These are phyloP conservation scores for Linnemannia elongata DNA, from an alignment of 192 early-diverging fungal genomes.

Conservation along the genomic window DNA sequence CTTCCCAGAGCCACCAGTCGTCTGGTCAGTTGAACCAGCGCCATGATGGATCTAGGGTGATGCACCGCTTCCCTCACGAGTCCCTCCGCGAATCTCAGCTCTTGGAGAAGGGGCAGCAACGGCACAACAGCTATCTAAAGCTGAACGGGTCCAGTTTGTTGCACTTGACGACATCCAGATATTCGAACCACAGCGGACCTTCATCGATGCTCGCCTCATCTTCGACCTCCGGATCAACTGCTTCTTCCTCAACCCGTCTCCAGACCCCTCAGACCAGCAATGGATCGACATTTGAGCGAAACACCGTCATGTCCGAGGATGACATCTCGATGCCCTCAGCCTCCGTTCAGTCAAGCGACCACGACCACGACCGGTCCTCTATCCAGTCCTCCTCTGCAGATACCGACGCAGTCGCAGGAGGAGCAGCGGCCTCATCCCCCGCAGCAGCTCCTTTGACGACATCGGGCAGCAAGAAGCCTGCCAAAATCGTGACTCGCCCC, in stretches of 20 bases:
- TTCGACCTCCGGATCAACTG: background rate
- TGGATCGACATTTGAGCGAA: background rate
- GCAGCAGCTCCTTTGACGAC: no score
- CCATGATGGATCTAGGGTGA: slow-evolving; percentile 4
- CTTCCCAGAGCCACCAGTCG: slow-evolving; percentile 13
- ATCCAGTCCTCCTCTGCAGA: background rate
- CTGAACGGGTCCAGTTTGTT: background rate
- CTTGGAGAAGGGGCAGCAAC: slow-evolving; percentile 1
- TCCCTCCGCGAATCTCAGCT: background rate
- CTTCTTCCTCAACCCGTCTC: background rate
- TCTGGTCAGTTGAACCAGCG: slow-evolving; percentile 4
- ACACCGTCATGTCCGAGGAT: slow-evolving; percentile 25
- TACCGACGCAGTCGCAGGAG: background rate
- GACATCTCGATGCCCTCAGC: slow-evolving; percentile 5
- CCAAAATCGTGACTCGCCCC: slow-evolving; percentile 18
- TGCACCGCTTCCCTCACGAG: slow-evolving; percentile 12
- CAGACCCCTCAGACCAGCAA: background rate
- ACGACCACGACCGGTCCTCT: background rate
- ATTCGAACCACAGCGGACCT: background rate
- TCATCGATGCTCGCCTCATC: background rate
- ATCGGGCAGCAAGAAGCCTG: background rate
- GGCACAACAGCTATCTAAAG: slow-evolving; percentile 1
- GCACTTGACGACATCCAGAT: background rate
- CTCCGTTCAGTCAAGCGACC: background rate
- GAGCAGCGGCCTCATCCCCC: background rate